phyloP scores from a whole-genome alignment of 768 basidiomycete species.

The Amanita muscaria region DNA sequence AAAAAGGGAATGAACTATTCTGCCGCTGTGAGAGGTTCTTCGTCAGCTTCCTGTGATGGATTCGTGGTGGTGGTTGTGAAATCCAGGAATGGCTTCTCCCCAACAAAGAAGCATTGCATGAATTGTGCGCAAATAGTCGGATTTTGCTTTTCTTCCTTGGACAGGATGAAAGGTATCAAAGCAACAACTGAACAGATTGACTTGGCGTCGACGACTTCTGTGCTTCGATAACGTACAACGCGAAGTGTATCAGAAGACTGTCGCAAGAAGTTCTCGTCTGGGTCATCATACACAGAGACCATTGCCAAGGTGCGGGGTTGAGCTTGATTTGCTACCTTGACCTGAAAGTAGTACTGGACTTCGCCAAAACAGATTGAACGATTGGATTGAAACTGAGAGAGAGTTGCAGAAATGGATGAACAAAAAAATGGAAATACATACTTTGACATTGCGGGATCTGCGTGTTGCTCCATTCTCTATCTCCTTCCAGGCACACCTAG shows the following conservation, averaged over 20 bases:
- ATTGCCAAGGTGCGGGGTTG: constrained; percentile 1
- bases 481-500: too few species aligned
- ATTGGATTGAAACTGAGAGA: not conserved
- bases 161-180: constrained; percentile 7
- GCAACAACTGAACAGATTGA: constrained; percentile 9
- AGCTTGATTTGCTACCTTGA: not conserved
- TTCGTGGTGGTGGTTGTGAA: constrained; percentile 1
- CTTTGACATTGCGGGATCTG: constrained; percentile 8
- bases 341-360: constrained; percentile 2
- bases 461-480: not conserved
- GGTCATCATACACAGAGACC: constrained; percentile 3
- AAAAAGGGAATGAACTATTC: not conserved
- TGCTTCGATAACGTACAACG: not conserved
- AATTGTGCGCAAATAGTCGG: constrained; percentile 10
- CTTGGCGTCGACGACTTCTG: not conserved
- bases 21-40: not conserved
- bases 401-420: not conserved
- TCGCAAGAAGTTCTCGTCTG: not conserved
- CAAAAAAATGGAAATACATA: not conserved
- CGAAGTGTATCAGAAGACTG: constrained; percentile 1
- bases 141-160: not conserved
- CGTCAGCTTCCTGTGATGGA: not conserved
- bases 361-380: not conserved
- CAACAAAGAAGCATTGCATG: constrained; percentile 23
- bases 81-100: constrained; percentile 2